These are phyloP conservation scores for Trichoderma erinaceum DNA, from an alignment of 495 filamentous ascomycete genomes.

Conservation along the genomic window DNA sequence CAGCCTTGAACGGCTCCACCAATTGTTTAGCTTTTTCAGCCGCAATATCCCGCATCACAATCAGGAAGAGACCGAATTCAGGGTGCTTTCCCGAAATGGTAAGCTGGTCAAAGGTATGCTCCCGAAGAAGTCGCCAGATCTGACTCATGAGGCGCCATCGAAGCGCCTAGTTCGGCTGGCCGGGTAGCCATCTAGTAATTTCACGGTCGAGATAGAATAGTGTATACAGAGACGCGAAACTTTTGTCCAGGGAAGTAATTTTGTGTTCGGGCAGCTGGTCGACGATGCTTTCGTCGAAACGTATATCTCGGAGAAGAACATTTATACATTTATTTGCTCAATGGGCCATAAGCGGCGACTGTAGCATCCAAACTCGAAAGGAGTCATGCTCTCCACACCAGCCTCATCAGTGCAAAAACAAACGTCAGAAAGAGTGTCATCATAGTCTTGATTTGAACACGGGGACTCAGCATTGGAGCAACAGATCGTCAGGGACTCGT, in stretches of 20 bases:
- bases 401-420: background rate
- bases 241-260: background rate
- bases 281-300: background rate
- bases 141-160: background rate
- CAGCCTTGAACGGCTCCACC: background rate
- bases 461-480: background rate
- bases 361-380: background rate
- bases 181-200: background rate
- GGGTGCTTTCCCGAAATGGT: background rate
- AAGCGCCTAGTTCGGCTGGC: background rate
- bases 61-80: background rate
- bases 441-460: background rate
- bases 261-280: background rate
- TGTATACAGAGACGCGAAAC: background rate
- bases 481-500: background rate
- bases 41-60: background rate
- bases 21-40: background rate
- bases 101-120: background rate
- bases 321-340: background rate
- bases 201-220: background rate
- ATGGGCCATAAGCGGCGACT: background rate
- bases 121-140: background rate
- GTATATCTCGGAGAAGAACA: background rate
- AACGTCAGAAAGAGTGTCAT: background rate
- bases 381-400: background rate